Evolutionary conservation across 768 basidiomycete species (phyloP).

Genomic region (Naganishia antarctica): DNA sequence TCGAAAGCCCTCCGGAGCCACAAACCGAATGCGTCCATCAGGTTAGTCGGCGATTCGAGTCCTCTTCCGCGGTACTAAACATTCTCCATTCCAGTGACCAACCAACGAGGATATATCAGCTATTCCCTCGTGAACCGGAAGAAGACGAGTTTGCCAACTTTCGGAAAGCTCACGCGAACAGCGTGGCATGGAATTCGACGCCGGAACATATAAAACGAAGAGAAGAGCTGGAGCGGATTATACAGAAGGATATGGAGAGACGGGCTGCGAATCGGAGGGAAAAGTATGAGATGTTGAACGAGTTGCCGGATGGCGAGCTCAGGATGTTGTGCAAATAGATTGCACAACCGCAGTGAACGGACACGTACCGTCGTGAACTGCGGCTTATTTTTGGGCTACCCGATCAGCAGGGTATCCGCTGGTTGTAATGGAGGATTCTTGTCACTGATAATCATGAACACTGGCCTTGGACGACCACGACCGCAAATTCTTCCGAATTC

Average conservation of each 20-base stretch:
- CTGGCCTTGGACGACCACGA: too few relatives aligned
- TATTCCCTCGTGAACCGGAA: background rate
- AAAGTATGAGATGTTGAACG: background rate
- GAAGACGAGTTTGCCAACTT: background rate
- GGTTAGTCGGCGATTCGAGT: background rate
- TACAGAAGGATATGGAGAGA: background rate
- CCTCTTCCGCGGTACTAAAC: too few relatives aligned
- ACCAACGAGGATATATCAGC: background rate
- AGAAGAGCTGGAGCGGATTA: background rate
- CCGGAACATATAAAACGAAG: background rate
- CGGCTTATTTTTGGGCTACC: too few relatives aligned
- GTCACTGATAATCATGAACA: too few relatives aligned
- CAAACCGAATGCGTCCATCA: background rate
- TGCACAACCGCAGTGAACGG: too few relatives aligned
- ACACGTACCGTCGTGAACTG: too few relatives aligned
- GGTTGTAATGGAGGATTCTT: too few relatives aligned
- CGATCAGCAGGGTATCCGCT: too few relatives aligned
- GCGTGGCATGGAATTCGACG: background rate
- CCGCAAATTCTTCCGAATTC: too few relatives aligned
- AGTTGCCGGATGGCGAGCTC: background rate
- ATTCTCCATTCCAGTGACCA: conserved; percentile 4
- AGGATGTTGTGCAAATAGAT: background rate
- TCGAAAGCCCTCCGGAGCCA: background rate
- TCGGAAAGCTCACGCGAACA: background rate
- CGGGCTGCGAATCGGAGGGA: background rate